phyloP scores from a whole-genome alignment of 1,284 basidiomycete genomes.

The Cerioporus squamosus region DNA sequence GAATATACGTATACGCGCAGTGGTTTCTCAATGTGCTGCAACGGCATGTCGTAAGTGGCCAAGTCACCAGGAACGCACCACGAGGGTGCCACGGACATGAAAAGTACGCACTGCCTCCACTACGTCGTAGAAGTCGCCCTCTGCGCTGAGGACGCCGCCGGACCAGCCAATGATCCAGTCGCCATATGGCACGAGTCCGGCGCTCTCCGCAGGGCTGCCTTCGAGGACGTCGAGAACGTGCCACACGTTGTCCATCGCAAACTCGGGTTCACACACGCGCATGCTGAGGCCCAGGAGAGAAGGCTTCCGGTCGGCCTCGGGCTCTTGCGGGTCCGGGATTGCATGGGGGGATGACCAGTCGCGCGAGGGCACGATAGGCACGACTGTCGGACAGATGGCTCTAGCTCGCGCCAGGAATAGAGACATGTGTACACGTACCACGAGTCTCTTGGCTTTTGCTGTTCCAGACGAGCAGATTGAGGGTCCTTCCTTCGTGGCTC shows the following conservation, averaged over 20 bases:
- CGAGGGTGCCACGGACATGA: slow-evolving; percentile 14
- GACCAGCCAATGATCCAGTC: slow-evolving; percentile 96
- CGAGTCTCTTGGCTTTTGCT: slow-evolving; percentile 85
- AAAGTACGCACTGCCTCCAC: slow-evolving; percentile 80
- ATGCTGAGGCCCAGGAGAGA: slow-evolving; percentile 92
- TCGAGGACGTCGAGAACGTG: slow-evolving; percentile 97
- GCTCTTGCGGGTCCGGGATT: slow-evolving; percentile 41
- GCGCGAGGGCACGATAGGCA: slow-evolving; percentile 84
- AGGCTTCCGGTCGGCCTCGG: slow-evolving; percentile 53
- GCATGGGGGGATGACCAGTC: slow-evolving; percentile 68
- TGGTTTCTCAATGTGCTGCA: slow-evolving; percentile 90
- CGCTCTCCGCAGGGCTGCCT: slow-evolving; percentile 92
- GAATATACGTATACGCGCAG: slow-evolving; percentile 96
- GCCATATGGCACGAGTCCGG: slow-evolving; percentile 85
- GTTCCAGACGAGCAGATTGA: slow-evolving; percentile 89
- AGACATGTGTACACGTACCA: slow-evolving; percentile 54
- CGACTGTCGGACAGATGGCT: slow-evolving; percentile 54
- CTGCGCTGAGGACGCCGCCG: slow-evolving; percentile 89
- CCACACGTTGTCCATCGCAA: slow-evolving; percentile 93
- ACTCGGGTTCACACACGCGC: slow-evolving; percentile 88
- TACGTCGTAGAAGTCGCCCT: slow-evolving; percentile 96
- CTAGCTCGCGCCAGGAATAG: background rate
- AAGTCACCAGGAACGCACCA: background rate
- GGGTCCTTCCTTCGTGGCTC: slow-evolving; percentile 78
- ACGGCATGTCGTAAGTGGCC: slow-evolving; percentile 1